A percentile compares a stretch with the other conserved stretches of the same genome.
Evolutionary conservation across 2,329 filamentous ascomycete genomes (phyloP).

Genomic region (Thermothelomyces thermophilus): DNA sequence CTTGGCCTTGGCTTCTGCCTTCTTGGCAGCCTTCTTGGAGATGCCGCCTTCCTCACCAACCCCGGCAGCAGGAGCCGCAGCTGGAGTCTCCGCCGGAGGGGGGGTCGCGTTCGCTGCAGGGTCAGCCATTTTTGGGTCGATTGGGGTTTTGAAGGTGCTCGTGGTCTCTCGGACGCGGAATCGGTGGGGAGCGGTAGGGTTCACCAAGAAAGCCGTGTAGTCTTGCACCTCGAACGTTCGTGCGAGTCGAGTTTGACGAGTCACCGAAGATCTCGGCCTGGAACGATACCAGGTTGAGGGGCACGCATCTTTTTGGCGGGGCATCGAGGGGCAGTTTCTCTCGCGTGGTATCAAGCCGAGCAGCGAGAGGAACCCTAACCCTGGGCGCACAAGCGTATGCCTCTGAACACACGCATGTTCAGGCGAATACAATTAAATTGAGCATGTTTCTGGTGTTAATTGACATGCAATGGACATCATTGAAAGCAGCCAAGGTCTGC

Average conservation of each 20-base stretch:
- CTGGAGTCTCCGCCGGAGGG: conserved; percentile 13
- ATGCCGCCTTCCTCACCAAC: conserved; percentile 39
- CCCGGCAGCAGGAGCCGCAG: conserved; percentile 11
- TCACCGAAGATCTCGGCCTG: conserved; percentile 15
- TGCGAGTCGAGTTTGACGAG: conserved; percentile 12
- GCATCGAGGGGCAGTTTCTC: conserved; percentile 15
- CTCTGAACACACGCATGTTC: too few species aligned
- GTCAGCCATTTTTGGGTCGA: conserved; percentile 16
- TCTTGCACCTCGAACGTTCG: not conserved
- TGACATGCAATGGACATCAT: too few species aligned
- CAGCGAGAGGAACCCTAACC: conserved; percentile 7
- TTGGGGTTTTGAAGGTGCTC: not conserved
- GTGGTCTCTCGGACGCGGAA: not conserved
- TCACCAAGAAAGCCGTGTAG: not conserved
- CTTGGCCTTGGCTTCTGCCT: conserved; percentile 77
- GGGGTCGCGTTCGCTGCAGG: conserved; percentile 14
- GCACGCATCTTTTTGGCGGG: conserved; percentile 21
- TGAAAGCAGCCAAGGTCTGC: too few species aligned
- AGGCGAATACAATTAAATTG: too few species aligned
- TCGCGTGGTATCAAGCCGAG: not conserved
- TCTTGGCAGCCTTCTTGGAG: conserved; percentile 79
- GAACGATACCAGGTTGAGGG: conserved; percentile 14
- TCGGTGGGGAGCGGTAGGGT: not conserved
- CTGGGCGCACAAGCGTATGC: not conserved
- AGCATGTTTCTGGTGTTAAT: too few species aligned